These are phyloP conservation scores for Cyclotella cryptica DNA, from an alignment of 108 stramenopile species.

Conservation along the genomic window DNA sequence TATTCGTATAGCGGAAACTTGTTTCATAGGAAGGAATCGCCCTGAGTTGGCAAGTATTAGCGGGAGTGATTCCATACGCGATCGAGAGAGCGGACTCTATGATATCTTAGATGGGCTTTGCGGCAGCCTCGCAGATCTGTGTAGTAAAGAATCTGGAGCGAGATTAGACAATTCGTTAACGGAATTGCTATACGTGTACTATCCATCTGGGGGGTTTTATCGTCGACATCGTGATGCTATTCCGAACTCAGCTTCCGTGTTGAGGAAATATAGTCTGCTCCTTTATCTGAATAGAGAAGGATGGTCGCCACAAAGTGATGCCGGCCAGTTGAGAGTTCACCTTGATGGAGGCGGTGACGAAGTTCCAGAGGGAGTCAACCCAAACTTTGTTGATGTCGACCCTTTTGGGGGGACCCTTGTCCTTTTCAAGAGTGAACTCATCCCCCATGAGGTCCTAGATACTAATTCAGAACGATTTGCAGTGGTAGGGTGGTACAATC, in stretches of 20 bases:
- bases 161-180: conserved; percentile 51
- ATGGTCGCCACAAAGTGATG: conserved; percentile 54
- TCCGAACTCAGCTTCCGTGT: conserved; percentile 65
- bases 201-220: conserved; percentile 82
- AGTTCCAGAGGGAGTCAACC: conserved; percentile 42
- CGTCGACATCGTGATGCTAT: conserved; percentile 79
- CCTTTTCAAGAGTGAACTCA: conserved; percentile 64
- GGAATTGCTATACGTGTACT: conserved; percentile 80
- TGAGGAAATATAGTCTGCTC: conserved; percentile 70
- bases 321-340: conserved; percentile 73
- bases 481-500: conserved; percentile 81
- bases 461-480: conserved; percentile 73
- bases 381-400: conserved; percentile 71
- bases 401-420: conserved; percentile 78
- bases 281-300: conserved; percentile 70
- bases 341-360: conserved; percentile 72
- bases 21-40: conserved; percentile 64
- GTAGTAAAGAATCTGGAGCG: conserved; percentile 16
- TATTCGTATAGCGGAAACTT: conserved; percentile 78
- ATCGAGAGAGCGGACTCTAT: conserved; percentile 49
- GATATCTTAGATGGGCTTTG: conserved; percentile 62
- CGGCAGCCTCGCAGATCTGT: conserved; percentile 42
- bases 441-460: conserved; percentile 84
- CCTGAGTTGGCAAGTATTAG: conserved; percentile 29
- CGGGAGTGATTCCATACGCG: conserved; percentile 34